Base-by-base conservation (phyloP, 345 rosid species). In the Passiflora organensis region DNA sequence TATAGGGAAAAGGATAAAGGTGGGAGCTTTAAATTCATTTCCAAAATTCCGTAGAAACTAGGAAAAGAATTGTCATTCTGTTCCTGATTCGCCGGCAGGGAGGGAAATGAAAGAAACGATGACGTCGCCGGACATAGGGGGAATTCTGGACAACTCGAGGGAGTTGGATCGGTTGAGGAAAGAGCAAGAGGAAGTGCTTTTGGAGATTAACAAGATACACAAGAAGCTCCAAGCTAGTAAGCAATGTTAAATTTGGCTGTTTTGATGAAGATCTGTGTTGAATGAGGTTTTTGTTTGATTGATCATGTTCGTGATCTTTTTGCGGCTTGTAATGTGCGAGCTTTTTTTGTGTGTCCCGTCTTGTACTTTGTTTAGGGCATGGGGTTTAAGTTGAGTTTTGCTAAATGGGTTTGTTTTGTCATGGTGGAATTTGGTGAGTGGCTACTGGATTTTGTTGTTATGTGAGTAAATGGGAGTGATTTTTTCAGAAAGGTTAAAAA, bases 81-180 rank as follows among this genome's bases (percentile, higher is more conserved):
- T n/a, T n/a, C n/a, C n/a, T n/a, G n/a, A n/a, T n/a, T n/a, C n/a
- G n/a, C n/a, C n/a, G n/a, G n/a, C n/a, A n/a, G n/a, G n/a, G n/a
- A n/a, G n/a, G n/a, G n/a, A n/a, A n/a, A n/a, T n/a, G n/a, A n/a
- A 10, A 25, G 56, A 56, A 43, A 48, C 50, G 68, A 80, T 84
- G 83, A 73, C 96, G 55, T 66, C 87, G 32, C 74, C 82, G 71
- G 91, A 82, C 64, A 68, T 89, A 49, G 54, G 69, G 45, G 85
- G 73, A 55, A 86, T 93, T 23, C 58, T 86, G 70, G 95, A 89
- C 0, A 78, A 75, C 69, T 78, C 96, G 24, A 82, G 75, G 72
- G 85, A 86, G 71, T 89, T 91, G 42, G 96, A 91, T 80, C 90
- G 91, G 65, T 57, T 90, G 57, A 80, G 85, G 87, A 89, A 78